These are phyloP conservation scores for Serendipita sp. DNA, from an alignment of 768 basidiomycete species.

Conservation along the genomic window DNA sequence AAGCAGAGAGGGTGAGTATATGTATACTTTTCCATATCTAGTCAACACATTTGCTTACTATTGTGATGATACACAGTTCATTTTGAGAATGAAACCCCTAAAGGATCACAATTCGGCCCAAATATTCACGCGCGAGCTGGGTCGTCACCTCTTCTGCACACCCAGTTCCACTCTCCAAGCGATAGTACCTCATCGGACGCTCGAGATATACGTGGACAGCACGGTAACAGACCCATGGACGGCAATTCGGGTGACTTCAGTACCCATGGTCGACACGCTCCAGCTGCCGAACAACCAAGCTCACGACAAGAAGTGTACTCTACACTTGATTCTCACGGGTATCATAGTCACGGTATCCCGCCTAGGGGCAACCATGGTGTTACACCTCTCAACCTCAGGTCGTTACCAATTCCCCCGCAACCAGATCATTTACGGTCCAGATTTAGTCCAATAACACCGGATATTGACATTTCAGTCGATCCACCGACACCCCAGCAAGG, in stretches of 20 bases:
- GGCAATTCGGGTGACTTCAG: not conserved
- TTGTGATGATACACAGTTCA: not conserved
- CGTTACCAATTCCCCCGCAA: not conserved
- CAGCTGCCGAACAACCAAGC: not conserved
- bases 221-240: not conserved
- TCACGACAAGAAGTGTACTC: not conserved
- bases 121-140: not conserved
- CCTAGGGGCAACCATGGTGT: not conserved
- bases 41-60: not conserved
- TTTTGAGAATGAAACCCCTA: no score
- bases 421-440: not conserved
- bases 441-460: slow-evolving; percentile 2
- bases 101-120: not conserved
- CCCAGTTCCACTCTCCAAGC: slow-evolving; percentile 25
- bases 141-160: slow-evolving; percentile 34
- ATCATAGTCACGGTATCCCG: not conserved
- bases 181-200: not conserved
- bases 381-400: not conserved
- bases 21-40: not conserved
- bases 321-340: not conserved
- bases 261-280: not conserved
- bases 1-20: not conserved
- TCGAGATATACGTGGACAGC: not conserved
- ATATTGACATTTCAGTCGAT: not conserved
- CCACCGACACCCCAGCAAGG: not conserved